Base-by-base conservation (phyloP, 169 alveolate species). In the Blepharisma undulans region DNA sequence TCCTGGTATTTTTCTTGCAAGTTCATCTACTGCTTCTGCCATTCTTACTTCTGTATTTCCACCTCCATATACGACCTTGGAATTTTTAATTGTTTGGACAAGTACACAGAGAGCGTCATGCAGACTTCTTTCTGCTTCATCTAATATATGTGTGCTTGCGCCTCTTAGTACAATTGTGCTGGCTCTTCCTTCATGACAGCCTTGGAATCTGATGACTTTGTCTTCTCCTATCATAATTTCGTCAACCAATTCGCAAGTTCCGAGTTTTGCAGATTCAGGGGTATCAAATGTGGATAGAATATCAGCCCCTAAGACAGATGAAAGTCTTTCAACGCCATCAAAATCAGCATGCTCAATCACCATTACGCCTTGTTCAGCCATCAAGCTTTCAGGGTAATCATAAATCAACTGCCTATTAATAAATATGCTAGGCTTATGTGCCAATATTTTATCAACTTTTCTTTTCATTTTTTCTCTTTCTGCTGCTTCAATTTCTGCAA, bases 331-430 rank as follows among this genome's bases (percentile, higher is more conserved):
- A 96, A 98, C 99, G 76, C 99, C 99, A 93, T 99, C 99, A 90
- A 99, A 99, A 95, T 99, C 99, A 72, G 99, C 99, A 92, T 99
- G 99, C 95, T 99, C 99, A 80, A 99, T 99, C 36, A 99, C 99
- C 98, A 99, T 98, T 72, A 99, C 98, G 60, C 99, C 99, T 76
- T 97, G 95, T 61, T 98, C 99, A 79, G 99, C 98, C 95, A 99
- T 96, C 30, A 99, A 93, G 94, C 99, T 99, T 93, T 99, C 99
- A 4, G 99, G 99, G 94, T 99, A 99, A 97, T 99, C 99, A 96
- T 99, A 99, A 66, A 99, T 99, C 87, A 99, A 94, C 95, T 99
- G 99, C 85, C 99, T 97, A 95, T 99, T 99, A 90, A 99, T 99
- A 96, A 99, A 99, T 34, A 99, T 99, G 92, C 99, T 99, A 96